A percentile compares a stretch with the other conserved stretches of the same genome.
These are phyloP conservation scores for Ceratocystis huliohia DNA, from an alignment of 2,329 filamentous ascomycete species.

Conservation along the genomic window DNA sequence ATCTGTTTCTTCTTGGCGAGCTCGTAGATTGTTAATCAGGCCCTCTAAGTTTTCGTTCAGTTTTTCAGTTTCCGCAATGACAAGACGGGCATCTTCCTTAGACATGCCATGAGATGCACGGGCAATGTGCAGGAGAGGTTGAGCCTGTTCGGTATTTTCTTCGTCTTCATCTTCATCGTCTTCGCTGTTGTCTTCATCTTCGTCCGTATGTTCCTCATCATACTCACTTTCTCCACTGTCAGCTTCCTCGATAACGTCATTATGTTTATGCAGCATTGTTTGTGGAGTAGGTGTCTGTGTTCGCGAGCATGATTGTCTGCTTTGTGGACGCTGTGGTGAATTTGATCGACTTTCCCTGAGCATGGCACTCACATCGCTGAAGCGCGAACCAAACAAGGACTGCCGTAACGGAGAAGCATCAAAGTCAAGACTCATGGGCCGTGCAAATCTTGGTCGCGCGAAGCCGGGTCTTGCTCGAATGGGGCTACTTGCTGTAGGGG, in stretches of 20 bases:
- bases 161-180: background rate
- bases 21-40: conserved; percentile 39
- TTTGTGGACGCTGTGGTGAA: conserved; percentile 6
- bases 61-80: conserved; percentile 28
- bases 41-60: conserved; percentile 39
- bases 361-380: conserved; percentile 17
- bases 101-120: conserved; percentile 19
- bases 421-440: conserved; percentile 19
- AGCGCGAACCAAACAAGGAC: conserved; percentile 16
- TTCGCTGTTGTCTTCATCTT: conserved; percentile 8
- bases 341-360: conserved; percentile 13
- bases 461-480: conserved; percentile 11
- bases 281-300: conserved; percentile 13
- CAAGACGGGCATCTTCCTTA: conserved; percentile 23
- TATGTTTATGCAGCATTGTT: background rate
- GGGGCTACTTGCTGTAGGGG: conserved; percentile 3
- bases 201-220: background rate
- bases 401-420: conserved; percentile 13
- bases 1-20: conserved; percentile 48
- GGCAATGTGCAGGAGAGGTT: background rate
- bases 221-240: conserved; percentile 5
- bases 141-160: background rate
- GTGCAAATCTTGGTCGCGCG: conserved; percentile 12
- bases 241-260: conserved; percentile 2
- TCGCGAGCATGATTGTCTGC: background rate